A percentile compares a stretch with the other conserved stretches of the same genome.
These are phyloP conservation scores for Irineochytrium annulatum DNA, from an alignment of 192 early-diverging fungal species.

Conservation along the genomic window DNA sequence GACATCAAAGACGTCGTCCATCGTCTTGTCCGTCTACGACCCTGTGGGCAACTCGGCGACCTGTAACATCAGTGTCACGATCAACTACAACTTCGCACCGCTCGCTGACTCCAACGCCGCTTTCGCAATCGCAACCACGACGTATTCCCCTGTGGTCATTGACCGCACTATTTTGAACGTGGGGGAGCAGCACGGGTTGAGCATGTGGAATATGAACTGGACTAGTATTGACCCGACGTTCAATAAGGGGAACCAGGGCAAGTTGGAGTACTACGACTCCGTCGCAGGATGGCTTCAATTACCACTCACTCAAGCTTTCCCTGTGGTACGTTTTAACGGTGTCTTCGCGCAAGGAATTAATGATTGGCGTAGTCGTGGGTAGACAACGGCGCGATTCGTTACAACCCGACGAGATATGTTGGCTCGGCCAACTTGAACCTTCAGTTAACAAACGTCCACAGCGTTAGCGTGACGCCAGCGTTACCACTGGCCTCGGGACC, in stretches of 20 bases:
- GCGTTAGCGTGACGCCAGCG: constrained; percentile 7
- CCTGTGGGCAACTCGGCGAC: background rate
- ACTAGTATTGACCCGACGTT: constrained; percentile 2
- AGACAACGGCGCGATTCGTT: constrained; percentile 15
- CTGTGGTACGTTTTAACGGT: constrained; percentile 8
- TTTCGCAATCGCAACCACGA: background rate
- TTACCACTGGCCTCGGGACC: background rate
- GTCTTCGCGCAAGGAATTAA: background rate
- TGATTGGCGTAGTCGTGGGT: constrained; percentile 10
- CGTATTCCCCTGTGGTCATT: constrained; percentile 11
- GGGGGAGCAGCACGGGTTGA: constrained; percentile 13
- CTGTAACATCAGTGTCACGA: constrained; percentile 12
- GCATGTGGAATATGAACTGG: constrained; percentile 19
- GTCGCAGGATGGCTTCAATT: constrained; percentile 7
- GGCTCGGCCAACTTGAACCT: constrained; percentile 8
- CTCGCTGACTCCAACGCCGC: constrained; percentile 4
- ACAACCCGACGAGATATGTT: constrained; percentile 23
- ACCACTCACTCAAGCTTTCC: constrained; percentile 7
- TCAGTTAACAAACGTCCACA: background rate
- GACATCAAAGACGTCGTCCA: background rate
- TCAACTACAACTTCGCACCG: constrained; percentile 19
- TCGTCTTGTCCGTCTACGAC: background rate
- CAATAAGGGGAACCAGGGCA: constrained; percentile 10
- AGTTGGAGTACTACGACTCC: constrained; percentile 6
- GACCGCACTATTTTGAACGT: constrained; percentile 5